phyloP scores from a whole-genome alignment of 192 early-diverging fungal genomes.

The Coemansia sp. region DNA sequence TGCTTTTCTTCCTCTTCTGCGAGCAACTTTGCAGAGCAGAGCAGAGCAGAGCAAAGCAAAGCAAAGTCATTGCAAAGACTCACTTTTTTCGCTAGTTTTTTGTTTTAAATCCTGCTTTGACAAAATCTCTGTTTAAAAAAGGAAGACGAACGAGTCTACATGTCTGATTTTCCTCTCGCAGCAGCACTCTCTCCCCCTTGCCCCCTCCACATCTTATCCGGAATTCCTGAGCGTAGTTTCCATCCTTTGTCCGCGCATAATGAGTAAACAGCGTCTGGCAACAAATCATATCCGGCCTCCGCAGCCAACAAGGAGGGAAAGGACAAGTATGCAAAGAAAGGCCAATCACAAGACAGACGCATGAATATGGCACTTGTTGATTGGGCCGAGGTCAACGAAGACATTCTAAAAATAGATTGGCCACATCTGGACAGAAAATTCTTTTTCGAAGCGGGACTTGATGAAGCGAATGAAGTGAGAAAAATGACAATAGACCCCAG shows the following conservation, averaged over 20 bases:
- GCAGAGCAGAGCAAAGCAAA: no score
- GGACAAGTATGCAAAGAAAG: not conserved
- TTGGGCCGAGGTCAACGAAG: not conserved
- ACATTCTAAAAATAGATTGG: not conserved
- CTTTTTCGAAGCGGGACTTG: not conserved
- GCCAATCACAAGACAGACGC: not conserved
- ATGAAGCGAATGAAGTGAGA: not conserved
- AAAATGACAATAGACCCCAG: conserved; percentile 2
- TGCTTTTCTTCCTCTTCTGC: no score
- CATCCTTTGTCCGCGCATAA: not conserved
- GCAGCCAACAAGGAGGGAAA: not conserved
- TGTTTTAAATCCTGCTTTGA: no score
- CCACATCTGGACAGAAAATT: not conserved
- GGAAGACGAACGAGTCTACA: no score
- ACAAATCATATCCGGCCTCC: conserved; percentile 1
- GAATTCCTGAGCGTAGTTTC: not conserved
- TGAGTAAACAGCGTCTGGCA: not conserved
- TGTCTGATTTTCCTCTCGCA: not conserved
- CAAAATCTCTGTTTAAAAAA: no score
- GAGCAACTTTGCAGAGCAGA: no score
- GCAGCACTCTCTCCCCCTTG: not conserved
- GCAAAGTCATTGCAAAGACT: no score
- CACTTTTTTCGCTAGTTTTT: no score
- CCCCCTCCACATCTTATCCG: conserved; percentile 2
- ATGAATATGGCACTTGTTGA: not conserved